Conservation (phyloP, 805 yeast genomes). For the Lipomyces chichibuensis region DNA sequence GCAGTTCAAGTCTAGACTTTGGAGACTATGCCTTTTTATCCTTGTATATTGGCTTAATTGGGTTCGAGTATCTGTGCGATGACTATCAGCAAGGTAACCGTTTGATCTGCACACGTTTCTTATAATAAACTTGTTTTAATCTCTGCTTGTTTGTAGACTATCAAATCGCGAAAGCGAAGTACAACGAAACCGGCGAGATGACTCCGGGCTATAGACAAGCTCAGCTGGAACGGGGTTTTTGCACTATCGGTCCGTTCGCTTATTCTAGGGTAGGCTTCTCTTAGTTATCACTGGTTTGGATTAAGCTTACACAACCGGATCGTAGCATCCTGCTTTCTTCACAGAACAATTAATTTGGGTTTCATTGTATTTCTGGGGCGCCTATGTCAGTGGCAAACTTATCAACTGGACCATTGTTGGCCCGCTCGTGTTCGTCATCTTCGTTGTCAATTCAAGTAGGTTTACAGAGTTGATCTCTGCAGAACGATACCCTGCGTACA, state of each 20-base stretch:
- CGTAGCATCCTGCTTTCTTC: constrained; percentile 41
- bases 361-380: constrained; percentile 21
- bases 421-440: constrained; percentile 4
- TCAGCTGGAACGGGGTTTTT: constrained; percentile 25
- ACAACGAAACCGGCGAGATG: not conserved
- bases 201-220: constrained; percentile 3
- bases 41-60: not conserved
- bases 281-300: not conserved
- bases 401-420: constrained; percentile 28
- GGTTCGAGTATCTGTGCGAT: constrained; percentile 19
- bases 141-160: not conserved
- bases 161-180: constrained; percentile 13
- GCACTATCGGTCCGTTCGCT: constrained; percentile 28
- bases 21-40: constrained; percentile 12
- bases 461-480: constrained; percentile 24
- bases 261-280: constrained; percentile 15
- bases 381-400: constrained; percentile 1
- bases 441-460: constrained; percentile 10
- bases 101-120: no score
- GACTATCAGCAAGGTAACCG: constrained; percentile 18
- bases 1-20: not conserved
- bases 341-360: constrained; percentile 29
- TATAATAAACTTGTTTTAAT: not conserved
- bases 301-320: not conserved
- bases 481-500: constrained; percentile 19